Conservation (phyloP, 2,329 filamentous ascomycete species). For the Bipolaris gigantea region DNA sequence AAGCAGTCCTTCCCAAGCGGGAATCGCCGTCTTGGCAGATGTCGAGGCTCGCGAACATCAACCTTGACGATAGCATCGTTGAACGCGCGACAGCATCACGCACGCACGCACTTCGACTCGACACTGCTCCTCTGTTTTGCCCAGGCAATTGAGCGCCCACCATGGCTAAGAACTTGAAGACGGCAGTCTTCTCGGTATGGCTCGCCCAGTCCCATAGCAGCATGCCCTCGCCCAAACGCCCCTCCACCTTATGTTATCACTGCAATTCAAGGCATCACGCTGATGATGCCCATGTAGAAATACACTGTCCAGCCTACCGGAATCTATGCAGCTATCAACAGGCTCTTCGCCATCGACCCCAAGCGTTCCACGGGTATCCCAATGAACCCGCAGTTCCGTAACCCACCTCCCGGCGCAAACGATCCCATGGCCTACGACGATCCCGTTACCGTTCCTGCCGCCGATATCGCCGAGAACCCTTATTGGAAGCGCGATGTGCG, state of each 20-base stretch:
- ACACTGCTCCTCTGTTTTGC: constrained; percentile 20
- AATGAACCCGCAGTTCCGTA: constrained; percentile 88
- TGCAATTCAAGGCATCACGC: constrained; percentile 4
- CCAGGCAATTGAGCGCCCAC: constrained; percentile 20
- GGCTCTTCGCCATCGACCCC: constrained; percentile 76
- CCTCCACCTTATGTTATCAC: constrained; percentile 5
- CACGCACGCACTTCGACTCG: constrained; percentile 27
- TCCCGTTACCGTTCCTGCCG: constrained; percentile 80
- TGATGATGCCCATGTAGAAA: constrained; percentile 64
- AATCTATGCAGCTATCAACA: constrained; percentile 83
- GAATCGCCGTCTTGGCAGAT: constrained; percentile 27
- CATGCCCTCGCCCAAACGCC: constrained; percentile 7
- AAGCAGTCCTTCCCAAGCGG: constrained; percentile 19
- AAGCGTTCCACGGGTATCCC: constrained; percentile 90
- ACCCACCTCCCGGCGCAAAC: constrained; percentile 74
- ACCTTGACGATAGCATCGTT: constrained; percentile 24
- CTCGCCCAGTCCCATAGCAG: constrained; percentile 4
- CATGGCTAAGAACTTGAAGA: constrained; percentile 38
- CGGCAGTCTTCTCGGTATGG: constrained; percentile 35
- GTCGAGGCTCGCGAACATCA: constrained; percentile 32
- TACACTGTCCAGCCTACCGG: constrained; percentile 90
- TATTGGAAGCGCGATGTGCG: constrained; percentile 96
- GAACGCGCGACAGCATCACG: constrained; percentile 21
- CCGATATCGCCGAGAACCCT: constrained; percentile 85
- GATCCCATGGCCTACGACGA: constrained; percentile 76